Percentiles rank a stretch among this genome's conserved stretches.
These are phyloP conservation scores for Beauveria sp. DNA, from an alignment of 2,329 filamentous ascomycete genomes.

Conservation along the genomic window DNA sequence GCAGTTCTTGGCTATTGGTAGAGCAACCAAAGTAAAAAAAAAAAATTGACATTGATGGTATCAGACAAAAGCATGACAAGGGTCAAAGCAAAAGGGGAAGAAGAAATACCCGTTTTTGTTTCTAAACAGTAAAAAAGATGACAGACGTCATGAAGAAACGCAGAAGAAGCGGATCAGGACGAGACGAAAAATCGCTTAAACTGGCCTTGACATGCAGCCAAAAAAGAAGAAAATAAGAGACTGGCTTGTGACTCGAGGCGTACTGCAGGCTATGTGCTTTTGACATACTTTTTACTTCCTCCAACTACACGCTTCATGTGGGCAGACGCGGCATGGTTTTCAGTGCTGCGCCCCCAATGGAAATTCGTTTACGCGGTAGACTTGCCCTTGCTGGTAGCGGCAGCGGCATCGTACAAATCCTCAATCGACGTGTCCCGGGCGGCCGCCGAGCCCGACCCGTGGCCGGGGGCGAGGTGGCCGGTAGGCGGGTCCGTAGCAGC, in stretches of 20 bases:
- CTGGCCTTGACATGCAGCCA: too few species aligned
- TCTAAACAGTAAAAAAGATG: background rate
- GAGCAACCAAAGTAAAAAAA: background rate
- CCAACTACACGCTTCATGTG: background rate
- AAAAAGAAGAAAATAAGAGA: background rate
- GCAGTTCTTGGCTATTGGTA: background rate
- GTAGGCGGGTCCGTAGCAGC: constrained; percentile 4
- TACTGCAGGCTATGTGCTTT: background rate
- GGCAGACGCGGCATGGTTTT: background rate
- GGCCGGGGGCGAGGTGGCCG: background rate
- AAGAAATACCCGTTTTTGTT: background rate
- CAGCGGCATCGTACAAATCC: constrained; percentile 6
- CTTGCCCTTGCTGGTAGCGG: constrained; percentile 2
- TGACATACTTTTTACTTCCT: background rate
- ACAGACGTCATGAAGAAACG: background rate
- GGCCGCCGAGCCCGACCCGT: background rate
- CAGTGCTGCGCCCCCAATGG: background rate
- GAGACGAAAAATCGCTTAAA: background rate
- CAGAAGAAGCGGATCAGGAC: background rate
- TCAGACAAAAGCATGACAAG: background rate
- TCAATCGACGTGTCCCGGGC: background rate
- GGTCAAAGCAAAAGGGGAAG: too few species aligned
- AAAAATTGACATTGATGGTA: background rate
- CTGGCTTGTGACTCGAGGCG: background rate
- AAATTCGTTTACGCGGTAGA: background rate